phyloP scores from a whole-genome alignment of 1,284 basidiomycete genomes.

The Gomphus bonarii region DNA sequence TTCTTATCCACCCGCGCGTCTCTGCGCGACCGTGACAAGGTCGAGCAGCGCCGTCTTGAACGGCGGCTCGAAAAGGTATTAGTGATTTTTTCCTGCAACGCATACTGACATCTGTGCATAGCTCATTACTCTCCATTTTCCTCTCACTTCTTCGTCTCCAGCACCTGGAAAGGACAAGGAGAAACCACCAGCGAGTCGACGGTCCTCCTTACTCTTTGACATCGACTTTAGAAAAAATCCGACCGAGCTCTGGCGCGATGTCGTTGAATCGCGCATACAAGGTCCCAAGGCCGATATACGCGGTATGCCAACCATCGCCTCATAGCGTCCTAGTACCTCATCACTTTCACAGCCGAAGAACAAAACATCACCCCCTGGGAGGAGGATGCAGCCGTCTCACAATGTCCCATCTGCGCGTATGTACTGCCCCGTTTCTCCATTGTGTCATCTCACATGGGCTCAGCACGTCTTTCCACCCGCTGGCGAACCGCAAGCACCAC shows the following conservation, averaged over 20 bases:
- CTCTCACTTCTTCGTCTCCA: constrained; percentile 21
- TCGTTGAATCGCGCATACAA: constrained; percentile 33
- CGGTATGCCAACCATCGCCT: constrained; percentile 29
- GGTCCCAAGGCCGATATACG: constrained; percentile 44
- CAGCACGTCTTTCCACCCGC: constrained; percentile 75
- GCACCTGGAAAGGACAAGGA: constrained; percentile 17
- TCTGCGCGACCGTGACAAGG: constrained; percentile 49
- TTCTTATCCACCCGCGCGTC: constrained; percentile 52
- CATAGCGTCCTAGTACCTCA: background rate
- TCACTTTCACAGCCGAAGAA: constrained; percentile 52
- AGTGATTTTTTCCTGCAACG: background rate
- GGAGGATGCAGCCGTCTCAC: constrained; percentile 63
- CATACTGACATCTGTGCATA: constrained; percentile 12
- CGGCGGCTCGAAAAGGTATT: constrained; percentile 68
- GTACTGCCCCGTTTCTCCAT: constrained; percentile 21
- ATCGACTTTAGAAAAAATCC: constrained; percentile 50
- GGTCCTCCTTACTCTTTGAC: constrained; percentile 62
- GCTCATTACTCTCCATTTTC: constrained; percentile 76
- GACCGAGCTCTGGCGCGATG: constrained; percentile 50
- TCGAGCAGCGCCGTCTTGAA: constrained; percentile 74
- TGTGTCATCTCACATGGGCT: background rate
- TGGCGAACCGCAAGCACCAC: constrained; percentile 94
- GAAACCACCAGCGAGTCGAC: constrained; percentile 22
- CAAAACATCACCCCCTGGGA: constrained; percentile 95
- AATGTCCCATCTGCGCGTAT: constrained; percentile 82